Conservation (phyloP, 345 rosid species). For the Arabis hirsuta region DNA sequence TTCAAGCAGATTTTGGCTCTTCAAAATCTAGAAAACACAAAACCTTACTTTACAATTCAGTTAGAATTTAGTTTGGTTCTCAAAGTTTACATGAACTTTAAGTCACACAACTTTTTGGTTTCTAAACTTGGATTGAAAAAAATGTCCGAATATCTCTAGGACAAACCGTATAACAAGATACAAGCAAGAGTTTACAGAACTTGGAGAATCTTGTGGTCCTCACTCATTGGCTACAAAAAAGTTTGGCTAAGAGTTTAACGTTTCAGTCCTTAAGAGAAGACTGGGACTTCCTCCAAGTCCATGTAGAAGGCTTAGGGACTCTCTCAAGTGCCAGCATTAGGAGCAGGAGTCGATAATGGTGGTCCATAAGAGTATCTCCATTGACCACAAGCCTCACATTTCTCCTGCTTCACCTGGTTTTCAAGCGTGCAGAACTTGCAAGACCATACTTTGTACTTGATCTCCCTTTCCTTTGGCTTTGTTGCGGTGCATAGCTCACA, state of each 20-base stretch:
- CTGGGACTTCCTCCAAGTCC: constrained; percentile 36
- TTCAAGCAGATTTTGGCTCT: constrained; percentile 19
- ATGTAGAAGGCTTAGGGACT: not conserved
- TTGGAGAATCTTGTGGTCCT: constrained; percentile 14
- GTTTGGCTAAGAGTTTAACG: not conserved
- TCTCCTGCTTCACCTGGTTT: constrained; percentile 60
- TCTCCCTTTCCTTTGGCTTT: constrained; percentile 55
- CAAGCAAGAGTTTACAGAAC: constrained; percentile 3
- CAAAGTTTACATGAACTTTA: constrained; percentile 8
- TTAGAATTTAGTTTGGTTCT: constrained; percentile 1
- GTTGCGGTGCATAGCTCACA: constrained; percentile 63
- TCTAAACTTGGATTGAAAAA: not conserved
- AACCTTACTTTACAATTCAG: not conserved
- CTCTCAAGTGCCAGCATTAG: constrained; percentile 63
- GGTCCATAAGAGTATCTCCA: constrained; percentile 87
- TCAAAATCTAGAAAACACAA: constrained; percentile 11
- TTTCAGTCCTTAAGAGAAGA: not conserved
- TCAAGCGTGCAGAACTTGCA: constrained; percentile 83
- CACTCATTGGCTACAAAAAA: not conserved
- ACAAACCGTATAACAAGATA: not conserved
- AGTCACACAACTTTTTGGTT: not conserved
- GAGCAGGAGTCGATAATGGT: constrained; percentile 63
- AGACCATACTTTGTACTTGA: constrained; percentile 61
- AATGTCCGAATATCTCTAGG: not conserved
- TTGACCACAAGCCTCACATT: constrained; percentile 78